Evolutionary conservation across 768 basidiomycete species (phyloP), one percentile per base, ranked within the genome.

Genomic region (Pleurotus ostreatus): DNA sequence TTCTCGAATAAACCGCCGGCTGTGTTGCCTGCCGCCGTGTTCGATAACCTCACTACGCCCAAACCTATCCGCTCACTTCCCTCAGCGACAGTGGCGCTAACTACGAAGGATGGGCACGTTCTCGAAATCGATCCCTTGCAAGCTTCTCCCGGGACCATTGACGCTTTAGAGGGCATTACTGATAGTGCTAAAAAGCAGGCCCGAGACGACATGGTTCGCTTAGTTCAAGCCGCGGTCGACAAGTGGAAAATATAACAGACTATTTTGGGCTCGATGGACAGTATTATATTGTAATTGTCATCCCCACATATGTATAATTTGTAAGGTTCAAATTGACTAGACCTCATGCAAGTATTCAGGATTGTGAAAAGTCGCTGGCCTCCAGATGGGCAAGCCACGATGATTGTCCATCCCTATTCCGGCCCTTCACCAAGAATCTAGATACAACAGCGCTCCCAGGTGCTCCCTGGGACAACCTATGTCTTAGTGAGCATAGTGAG

Each of bases 151-250:
- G 77, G 79, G 2, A 77, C 88, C 47, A 71, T 95, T 26, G 88
- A 92, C 63, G 83, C 81, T 30, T 75, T 92, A 6, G 85, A 89
- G 53, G 89, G 89, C 4, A 88, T 93, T 57, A 83, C 88, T 0
- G 83, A 86, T 55, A 88, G 86, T 62, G 89, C 90, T 43, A 92
- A 92, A 78, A 89, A 89, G 65, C 84, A 89, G 61, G 91, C 89
- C 18, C 82, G 81, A 62, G 78, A 83, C 46, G 90, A 92, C 59
- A 88, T 92, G 83, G 77, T 81, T 3, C 73, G 82, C 57, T 72
- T 92, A 30, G 82, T 92, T 38, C 82, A 84, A 65, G 82, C 84
- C 39, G 84, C 89, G 23, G 81, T 90, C 30, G 81, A 86, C 52
- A 88, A 89, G 63, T 92, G 90, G 90, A 84, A 81, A 57, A 80